A percentile compares a stretch with the other conserved stretches of the same genome.
phyloP scores from a whole-genome alignment of 306 rosid species.

The Casuarina equisetifolia region DNA sequence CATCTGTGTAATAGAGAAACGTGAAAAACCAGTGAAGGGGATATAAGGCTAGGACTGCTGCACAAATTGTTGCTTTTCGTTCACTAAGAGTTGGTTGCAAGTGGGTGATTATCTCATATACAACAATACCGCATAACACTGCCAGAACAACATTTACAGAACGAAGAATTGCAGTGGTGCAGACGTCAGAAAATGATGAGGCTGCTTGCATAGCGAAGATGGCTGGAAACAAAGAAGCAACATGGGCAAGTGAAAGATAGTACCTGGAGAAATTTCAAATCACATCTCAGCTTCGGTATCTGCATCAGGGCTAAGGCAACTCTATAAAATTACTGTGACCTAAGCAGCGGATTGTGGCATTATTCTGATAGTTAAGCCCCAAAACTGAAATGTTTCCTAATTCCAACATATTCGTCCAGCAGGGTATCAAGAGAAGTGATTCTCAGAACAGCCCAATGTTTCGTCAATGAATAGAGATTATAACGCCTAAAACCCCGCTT shows the following conservation, averaged over 20 bases:
- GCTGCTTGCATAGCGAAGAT: constrained; percentile 36
- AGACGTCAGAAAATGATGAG: constrained; percentile 58
- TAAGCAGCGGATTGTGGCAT: neutral
- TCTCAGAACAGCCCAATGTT: neutral
- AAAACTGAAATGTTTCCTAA: neutral
- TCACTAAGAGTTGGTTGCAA: constrained; percentile 71
- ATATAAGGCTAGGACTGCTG: constrained; percentile 63
- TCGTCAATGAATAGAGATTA: neutral
- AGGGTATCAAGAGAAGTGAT: neutral
- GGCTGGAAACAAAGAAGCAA: constrained; percentile 89
- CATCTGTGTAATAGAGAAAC: constrained; percentile 91
- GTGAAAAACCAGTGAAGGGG: constrained; percentile 95
- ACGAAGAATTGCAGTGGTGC: constrained; percentile 67
- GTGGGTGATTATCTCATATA: constrained; percentile 62
- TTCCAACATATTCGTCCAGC: too few species aligned
- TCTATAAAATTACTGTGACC: neutral
- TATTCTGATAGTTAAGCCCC: neutral
- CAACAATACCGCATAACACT: constrained; percentile 58
- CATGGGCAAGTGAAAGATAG: constrained; percentile 90
- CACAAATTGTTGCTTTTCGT: constrained; percentile 55
- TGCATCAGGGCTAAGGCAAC: neutral
- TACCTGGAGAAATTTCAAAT: constrained; percentile 68
- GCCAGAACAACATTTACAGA: constrained; percentile 71
- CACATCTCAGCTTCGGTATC: constrained; percentile 33
- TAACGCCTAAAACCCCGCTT: neutral